A percentile compares a stretch with the other conserved stretches of the same genome.
These are phyloP conservation scores for Haberlea rhodopensis DNA, from an alignment of 257 asterid genomes.

Conservation along the genomic window DNA sequence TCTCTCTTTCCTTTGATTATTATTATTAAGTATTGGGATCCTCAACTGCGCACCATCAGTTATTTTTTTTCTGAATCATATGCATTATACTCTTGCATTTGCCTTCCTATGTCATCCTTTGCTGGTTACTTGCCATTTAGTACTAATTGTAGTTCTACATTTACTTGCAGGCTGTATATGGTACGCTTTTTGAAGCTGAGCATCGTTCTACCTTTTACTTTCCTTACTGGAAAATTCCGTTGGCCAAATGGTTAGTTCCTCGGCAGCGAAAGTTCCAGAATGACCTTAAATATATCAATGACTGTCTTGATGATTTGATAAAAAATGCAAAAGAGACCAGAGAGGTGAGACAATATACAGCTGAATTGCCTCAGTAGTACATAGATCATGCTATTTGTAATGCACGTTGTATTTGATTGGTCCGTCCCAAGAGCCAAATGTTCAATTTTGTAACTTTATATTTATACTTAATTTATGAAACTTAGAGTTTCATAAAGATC, in stretches of 20 bases:
- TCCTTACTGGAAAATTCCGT: conserved; percentile 92
- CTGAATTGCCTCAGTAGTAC: conserved; percentile 12
- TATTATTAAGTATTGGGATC: background rate
- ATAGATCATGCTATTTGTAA: background rate
- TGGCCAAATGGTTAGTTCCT: conserved; percentile 88
- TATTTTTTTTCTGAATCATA: background rate
- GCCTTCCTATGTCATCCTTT: conserved; percentile 6
- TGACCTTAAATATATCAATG: conserved; percentile 86
- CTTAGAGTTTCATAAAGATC: background rate
- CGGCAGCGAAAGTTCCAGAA: conserved; percentile 83
- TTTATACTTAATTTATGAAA: background rate
- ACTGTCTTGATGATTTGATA: conserved; percentile 83
- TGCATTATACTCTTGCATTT: background rate
- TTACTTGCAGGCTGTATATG: conserved; percentile 78
- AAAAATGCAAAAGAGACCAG: conserved; percentile 89
- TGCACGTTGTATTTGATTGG: background rate
- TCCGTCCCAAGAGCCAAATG: background rate
- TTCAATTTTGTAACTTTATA: background rate
- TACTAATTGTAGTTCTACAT: background rate
- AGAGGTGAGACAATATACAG: conserved; percentile 54
- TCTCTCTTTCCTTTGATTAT: background rate
- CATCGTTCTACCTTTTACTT: conserved; percentile 95
- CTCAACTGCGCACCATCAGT: background rate
- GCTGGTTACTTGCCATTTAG: background rate
- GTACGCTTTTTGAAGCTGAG: conserved; percentile 97